phyloP scores from a whole-genome alignment of 495 filamentous ascomycete species.

The Xylaria telfairii region DNA sequence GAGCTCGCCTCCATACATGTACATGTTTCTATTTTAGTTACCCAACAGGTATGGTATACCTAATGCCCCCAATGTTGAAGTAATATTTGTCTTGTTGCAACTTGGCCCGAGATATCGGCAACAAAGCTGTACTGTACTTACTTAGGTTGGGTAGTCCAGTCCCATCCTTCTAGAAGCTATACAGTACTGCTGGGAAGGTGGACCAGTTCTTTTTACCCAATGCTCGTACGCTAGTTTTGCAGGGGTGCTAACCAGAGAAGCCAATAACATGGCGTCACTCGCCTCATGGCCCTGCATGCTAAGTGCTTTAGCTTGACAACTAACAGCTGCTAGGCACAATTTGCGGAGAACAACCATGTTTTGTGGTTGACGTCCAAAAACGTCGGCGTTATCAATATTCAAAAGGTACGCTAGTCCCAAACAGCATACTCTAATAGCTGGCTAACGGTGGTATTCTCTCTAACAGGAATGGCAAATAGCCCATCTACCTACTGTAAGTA shows the following conservation, averaged over 20 bases:
- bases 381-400: background rate
- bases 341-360: background rate
- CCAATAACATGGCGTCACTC: background rate
- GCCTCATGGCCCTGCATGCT: background rate
- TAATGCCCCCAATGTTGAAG: background rate
- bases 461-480: conserved; percentile 1
- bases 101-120: background rate
- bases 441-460: background rate
- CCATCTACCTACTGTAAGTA: background rate
- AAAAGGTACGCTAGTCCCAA: background rate
- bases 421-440: background rate
- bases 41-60: background rate
- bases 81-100: background rate
- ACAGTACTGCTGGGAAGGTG: background rate
- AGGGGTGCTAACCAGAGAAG: conserved; percentile 10
- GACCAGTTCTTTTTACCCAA: background rate
- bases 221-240: background rate
- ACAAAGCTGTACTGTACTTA: too few species aligned
- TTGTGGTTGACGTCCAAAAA: background rate
- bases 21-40: background rate
- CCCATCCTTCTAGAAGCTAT: background rate
- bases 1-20: too few species aligned
- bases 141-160: too few species aligned
- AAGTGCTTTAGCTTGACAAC: background rate
- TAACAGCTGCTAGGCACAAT: background rate